Evolutionary conservation across 345 rosid genomes (phyloP), one percentile per base, ranked within the genome.

Genomic region (Noccaea caerulescens): DNA sequence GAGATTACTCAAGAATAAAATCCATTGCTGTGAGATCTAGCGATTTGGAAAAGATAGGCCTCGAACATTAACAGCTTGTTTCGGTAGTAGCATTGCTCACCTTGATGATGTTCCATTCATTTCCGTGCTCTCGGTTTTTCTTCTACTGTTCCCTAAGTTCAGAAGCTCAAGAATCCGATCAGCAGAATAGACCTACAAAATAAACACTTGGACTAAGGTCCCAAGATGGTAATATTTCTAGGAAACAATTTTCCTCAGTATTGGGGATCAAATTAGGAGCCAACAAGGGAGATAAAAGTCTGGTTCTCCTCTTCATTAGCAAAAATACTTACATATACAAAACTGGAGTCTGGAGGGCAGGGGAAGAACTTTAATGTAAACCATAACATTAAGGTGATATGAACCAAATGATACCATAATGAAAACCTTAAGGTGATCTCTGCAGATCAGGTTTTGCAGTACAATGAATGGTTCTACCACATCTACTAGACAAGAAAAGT

Each of bases 91-190:
- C 41, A 44, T 51, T 39, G 7, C 85, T 58, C 75, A 86, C 98
- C 98, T 80, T 58, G 98, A 93, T 11, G 98, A 93, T 66, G 98
- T 89, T 68, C 79, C 80, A 67, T 93, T 93, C 82, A 87, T 92
- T 80, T 91, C 97, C 1, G 96, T 93, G 80, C 91, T 87, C 73
- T 93, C 98, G 41, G 92, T 93, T 86, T 93, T 93, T 62, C 98
- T 74, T 66, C 97, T 79, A 77, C 94, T 85, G 63, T 93, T 93
- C 61, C 98, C 98, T 80, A 93, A 65, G 82, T 87, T 90, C 77
- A 93, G 76, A 63, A 93, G 87, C 77, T 91, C 97, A 82, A 93
- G 87, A 80, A 93, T 93, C 75, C 85, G 90, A 74, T 88, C 91
- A 37, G 98, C 89, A 47, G 98, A 88, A 71, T 76, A 84, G 65